These are phyloP conservation scores for Cryphonectria naterciae DNA, from an alignment of 2,329 filamentous ascomycete species.

Conservation along the genomic window DNA sequence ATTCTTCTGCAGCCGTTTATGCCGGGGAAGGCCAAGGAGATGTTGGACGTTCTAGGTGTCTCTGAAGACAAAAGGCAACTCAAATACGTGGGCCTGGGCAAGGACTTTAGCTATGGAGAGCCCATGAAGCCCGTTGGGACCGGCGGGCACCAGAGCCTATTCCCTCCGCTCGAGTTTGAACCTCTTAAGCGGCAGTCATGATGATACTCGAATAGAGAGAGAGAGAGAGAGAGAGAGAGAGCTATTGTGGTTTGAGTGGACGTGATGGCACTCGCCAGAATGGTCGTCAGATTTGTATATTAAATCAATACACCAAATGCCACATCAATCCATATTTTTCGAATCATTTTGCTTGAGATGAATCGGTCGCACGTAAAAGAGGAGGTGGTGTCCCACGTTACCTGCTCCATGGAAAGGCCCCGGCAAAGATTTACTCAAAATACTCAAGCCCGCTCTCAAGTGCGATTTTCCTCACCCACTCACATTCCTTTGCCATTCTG, in stretches of 20 bases:
- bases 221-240: not conserved
- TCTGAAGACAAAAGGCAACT: constrained; percentile 63
- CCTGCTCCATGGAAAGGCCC: not conserved
- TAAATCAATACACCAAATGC: not conserved
- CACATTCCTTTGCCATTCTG: not conserved
- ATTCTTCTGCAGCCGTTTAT: constrained; percentile 93
- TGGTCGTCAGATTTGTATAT: not conserved
- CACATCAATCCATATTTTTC: not conserved
- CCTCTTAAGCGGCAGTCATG: constrained; percentile 33
- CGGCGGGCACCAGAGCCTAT: constrained; percentile 49
- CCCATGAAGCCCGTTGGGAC: constrained; percentile 40
- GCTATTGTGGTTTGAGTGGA: not conserved
- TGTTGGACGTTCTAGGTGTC: constrained; percentile 82
- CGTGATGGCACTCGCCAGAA: not conserved
- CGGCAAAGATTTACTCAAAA: not conserved
- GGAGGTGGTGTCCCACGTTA: not conserved
- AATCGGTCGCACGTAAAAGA: not conserved
- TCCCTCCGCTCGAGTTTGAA: constrained; percentile 55
- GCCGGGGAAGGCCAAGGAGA: constrained; percentile 71
- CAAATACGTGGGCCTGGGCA: constrained; percentile 62
- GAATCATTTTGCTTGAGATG: not conserved
- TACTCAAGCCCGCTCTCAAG: not conserved
- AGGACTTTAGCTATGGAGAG: constrained; percentile 72
- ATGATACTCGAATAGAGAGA: constrained; percentile 23
- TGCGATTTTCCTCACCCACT: not conserved